Conservation (phyloP, 1,139 yeast genomes). For the Suhomyces atakaporum region DNA sequence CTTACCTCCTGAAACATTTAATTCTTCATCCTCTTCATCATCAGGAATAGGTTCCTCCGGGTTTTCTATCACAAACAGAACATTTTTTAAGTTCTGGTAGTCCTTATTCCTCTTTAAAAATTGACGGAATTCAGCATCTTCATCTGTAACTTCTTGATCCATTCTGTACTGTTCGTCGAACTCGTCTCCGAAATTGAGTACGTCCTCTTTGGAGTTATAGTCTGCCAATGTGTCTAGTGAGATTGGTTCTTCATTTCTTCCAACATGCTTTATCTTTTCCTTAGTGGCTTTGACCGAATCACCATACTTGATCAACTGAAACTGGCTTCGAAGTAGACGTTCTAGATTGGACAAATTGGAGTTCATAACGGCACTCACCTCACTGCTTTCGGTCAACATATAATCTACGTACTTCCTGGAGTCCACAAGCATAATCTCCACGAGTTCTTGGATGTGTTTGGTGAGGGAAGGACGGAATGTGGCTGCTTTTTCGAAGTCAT, state of each 20-base stretch:
- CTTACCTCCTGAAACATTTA: conserved; percentile 67
- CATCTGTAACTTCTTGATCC: conserved; percentile 6
- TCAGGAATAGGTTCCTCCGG: conserved; percentile 47
- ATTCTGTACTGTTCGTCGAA: conserved; percentile 12
- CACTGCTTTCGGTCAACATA: conserved; percentile 12
- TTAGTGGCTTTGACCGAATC: conserved; percentile 12
- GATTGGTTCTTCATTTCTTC: conserved; percentile 13
- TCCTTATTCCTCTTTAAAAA: conserved; percentile 8
- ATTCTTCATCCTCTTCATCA: conserved; percentile 52
- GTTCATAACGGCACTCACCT: conserved; percentile 4
- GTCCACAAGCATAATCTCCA: conserved; percentile 12
- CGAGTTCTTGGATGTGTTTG: conserved; percentile 11
- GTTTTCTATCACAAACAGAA: conserved; percentile 32
- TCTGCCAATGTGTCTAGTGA: conserved; percentile 13
- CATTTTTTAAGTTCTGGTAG: conserved; percentile 29
- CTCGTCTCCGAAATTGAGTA: conserved; percentile 16
- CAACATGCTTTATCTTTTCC: conserved; percentile 11
- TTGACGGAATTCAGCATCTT: conserved; percentile 3
- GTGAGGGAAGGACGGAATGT: conserved; percentile 9
- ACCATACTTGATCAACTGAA: conserved; percentile 6
- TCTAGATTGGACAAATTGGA: conserved; percentile 6
- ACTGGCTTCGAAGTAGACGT: conserved; percentile 5
- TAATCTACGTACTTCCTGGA: conserved; percentile 13
- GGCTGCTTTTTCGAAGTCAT: conserved; percentile 15
- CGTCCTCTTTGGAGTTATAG: conserved; percentile 10